These are phyloP conservation scores for Penicillium janthinellum DNA, from an alignment of 2,329 filamentous ascomycete genomes.

Conservation along the genomic window DNA sequence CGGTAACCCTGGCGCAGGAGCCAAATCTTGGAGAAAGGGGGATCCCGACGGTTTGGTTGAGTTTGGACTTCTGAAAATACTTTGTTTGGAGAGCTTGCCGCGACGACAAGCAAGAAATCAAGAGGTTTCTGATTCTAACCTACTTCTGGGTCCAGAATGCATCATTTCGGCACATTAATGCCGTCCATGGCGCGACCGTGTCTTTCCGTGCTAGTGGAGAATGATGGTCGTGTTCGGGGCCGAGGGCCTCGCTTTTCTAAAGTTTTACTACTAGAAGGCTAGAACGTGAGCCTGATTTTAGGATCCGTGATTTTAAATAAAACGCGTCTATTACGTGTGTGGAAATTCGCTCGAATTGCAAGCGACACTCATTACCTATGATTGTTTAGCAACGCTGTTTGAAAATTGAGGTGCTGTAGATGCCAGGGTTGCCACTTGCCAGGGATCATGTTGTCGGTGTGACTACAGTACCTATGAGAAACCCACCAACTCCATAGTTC, in stretches of 20 bases:
- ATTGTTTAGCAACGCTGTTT: not conserved
- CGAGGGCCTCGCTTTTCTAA: not conserved
- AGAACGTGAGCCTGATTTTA: too few relatives aligned
- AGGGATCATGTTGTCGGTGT: too few relatives aligned
- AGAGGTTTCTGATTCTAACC: not conserved
- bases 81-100: not conserved
- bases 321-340: too few relatives aligned
- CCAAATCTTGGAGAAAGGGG: constrained; percentile 13
- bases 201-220: constrained; percentile 8
- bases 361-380: not conserved
- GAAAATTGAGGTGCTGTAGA: too few relatives aligned
- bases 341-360: not conserved
- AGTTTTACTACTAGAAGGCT: not conserved
- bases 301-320: too few relatives aligned
- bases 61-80: not conserved
- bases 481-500: not conserved
- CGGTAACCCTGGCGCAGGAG: constrained; percentile 25
- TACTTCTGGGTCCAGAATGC: not conserved
- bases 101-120: not conserved
- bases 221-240: constrained; percentile 1
- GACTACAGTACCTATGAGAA: too few relatives aligned
- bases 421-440: too few relatives aligned
- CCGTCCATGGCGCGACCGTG: constrained; percentile 1
- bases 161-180: not conserved
- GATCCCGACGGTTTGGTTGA: constrained; percentile 2